Evolutionary conservation across 345 rosid genomes (phyloP).

Genomic region (Conringia planisiliqua): DNA sequence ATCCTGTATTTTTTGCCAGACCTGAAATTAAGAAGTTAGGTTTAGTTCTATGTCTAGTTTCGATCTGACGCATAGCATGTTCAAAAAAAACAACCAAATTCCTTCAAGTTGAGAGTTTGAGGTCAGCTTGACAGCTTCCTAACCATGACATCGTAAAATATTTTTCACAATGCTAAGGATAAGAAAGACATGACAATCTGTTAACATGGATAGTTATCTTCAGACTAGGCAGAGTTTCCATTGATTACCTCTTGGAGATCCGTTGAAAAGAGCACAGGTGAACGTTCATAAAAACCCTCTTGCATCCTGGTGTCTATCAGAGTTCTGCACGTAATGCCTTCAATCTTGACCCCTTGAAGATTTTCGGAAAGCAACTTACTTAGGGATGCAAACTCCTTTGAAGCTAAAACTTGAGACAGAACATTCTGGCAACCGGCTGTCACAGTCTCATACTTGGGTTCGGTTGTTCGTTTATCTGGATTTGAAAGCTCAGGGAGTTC

Average conservation of each 20-base stretch:
- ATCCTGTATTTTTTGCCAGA: constrained; percentile 64
- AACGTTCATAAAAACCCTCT: constrained; percentile 67
- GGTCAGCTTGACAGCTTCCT: constrained; percentile 3
- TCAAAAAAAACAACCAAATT: neutral
- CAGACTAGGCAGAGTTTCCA: neutral
- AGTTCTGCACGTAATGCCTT: constrained; percentile 46
- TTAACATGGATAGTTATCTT: neutral
- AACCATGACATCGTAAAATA: neutral
- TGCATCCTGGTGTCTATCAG: constrained; percentile 68
- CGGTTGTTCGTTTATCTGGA: constrained; percentile 40
- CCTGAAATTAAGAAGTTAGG: constrained; percentile 38
- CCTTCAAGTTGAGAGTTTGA: neutral
- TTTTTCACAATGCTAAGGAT: neutral
- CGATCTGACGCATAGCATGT: neutral
- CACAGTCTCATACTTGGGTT: constrained; percentile 32
- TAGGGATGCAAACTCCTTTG: constrained; percentile 68
- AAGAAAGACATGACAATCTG: constrained; percentile 3
- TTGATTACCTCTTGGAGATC: constrained; percentile 68
- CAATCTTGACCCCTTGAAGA: constrained; percentile 62
- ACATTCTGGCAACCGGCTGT: constrained; percentile 62
- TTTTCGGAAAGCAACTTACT: constrained; percentile 70
- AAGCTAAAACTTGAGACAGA: constrained; percentile 56
- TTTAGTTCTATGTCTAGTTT: constrained; percentile 5
- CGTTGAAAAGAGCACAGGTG: constrained; percentile 54
- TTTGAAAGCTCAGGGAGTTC: constrained; percentile 31